Evolutionary conservation across 2,329 filamentous ascomycete genomes (phyloP).

Genomic region (Gremmenia infestans): DNA sequence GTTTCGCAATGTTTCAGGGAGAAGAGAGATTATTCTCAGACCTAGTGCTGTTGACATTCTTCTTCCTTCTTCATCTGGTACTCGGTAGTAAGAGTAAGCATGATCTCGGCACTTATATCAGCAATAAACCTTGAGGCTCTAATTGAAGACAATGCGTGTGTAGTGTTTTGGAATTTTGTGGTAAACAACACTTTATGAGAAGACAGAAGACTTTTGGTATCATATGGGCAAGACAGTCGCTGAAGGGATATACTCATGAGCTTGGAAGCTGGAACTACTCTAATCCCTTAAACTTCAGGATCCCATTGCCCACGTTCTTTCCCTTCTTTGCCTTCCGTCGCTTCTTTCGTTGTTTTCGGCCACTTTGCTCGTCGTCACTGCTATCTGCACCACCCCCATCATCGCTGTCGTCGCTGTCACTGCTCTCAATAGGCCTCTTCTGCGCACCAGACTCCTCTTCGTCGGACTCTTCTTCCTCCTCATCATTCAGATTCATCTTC

Average conservation of each 20-base stretch:
- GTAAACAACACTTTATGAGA: background rate
- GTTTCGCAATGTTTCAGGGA: too few species aligned
- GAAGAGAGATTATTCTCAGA: too few species aligned
- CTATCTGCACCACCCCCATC: slow-evolving; percentile 17
- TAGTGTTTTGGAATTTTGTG: background rate
- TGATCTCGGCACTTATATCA: background rate
- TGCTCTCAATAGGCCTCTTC: slow-evolving; percentile 29
- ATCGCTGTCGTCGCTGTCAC: slow-evolving; percentile 25
- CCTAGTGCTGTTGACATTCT: too few species aligned
- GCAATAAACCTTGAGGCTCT: background rate
- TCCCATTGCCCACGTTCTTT: slow-evolving; percentile 28
- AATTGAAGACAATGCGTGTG: background rate
- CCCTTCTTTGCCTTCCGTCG: slow-evolving; percentile 30
- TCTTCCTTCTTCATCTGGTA: too few species aligned
- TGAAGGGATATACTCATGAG: background rate
- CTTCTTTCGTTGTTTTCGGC: slow-evolving; percentile 24
- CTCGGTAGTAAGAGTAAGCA: too few species aligned
- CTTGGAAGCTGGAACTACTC: slow-evolving; percentile 10
- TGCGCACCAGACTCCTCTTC: slow-evolving; percentile 42
- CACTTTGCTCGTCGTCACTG: slow-evolving; percentile 24
- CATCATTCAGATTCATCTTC: slow-evolving; percentile 49
- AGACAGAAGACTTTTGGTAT: background rate
- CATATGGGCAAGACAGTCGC: background rate
- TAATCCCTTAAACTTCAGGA: slow-evolving; percentile 30
- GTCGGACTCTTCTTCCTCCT: slow-evolving; percentile 44